These are phyloP conservation scores for Trametes gibbosa DNA, from an alignment of 768 basidiomycete species.

Conservation along the genomic window DNA sequence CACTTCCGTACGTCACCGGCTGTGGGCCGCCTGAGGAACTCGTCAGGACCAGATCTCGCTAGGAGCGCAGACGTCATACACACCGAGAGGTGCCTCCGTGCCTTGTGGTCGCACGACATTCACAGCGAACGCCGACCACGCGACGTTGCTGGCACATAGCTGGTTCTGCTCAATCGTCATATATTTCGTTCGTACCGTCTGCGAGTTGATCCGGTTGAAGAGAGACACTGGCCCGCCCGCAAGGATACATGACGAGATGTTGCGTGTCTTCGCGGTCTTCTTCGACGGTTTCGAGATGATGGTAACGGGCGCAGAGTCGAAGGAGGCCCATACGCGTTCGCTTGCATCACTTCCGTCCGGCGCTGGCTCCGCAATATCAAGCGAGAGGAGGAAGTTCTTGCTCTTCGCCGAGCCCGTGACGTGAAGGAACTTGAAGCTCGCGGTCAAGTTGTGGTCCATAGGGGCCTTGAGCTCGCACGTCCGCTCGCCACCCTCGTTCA, in stretches of 20 bases:
- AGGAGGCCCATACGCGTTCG: slow-evolving; percentile 85
- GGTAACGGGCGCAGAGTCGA: slow-evolving; percentile 88
- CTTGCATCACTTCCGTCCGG: slow-evolving; percentile 41
- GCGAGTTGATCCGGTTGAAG: slow-evolving; percentile 95
- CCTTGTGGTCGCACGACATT: slow-evolving; percentile 68
- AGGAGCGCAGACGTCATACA: slow-evolving; percentile 29
- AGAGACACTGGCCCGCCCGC: slow-evolving; percentile 87
- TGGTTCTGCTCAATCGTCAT: slow-evolving; percentile 88
- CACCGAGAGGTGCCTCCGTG: slow-evolving; percentile 61
- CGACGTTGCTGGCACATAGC: slow-evolving; percentile 83
- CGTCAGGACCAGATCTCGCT: slow-evolving; percentile 2
- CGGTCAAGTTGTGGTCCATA: slow-evolving; percentile 79
- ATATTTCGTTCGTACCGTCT: slow-evolving; percentile 96
- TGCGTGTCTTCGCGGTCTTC: slow-evolving; percentile 94
- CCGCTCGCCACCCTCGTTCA: slow-evolving; percentile 79
- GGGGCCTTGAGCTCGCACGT: slow-evolving; percentile 83
- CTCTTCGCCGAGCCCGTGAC: slow-evolving; percentile 87
- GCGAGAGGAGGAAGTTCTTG: slow-evolving; percentile 83
- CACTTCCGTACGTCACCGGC: slow-evolving; percentile 89
- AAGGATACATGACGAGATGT: slow-evolving; percentile 87
- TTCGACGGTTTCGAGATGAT: slow-evolving; percentile 98
- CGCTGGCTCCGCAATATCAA: slow-evolving; percentile 79
- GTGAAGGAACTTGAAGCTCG: slow-evolving; percentile 89
- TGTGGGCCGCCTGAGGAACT: slow-evolving; percentile 51
- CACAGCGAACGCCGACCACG: slow-evolving; percentile 94